phyloP scores from a whole-genome alignment of 495 filamentous ascomycete species.

The Annulohypoxylon nitens region DNA sequence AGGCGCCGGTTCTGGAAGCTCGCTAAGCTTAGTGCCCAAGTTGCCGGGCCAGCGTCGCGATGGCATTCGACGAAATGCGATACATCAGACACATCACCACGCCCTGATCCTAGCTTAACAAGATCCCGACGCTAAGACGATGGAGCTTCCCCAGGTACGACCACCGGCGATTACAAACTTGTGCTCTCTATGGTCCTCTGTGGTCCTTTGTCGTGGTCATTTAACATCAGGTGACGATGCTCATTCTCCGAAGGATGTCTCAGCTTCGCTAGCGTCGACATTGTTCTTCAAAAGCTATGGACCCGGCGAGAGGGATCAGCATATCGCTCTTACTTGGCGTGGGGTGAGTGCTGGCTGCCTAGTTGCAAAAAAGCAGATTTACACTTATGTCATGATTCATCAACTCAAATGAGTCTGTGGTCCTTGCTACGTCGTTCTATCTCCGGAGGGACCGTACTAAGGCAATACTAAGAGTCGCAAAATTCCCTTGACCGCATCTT shows the following conservation, averaged over 20 bases:
- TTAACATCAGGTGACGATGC: conserved; percentile 24
- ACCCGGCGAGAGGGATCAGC: conserved; percentile 5
- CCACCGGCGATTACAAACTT: conserved; percentile 27
- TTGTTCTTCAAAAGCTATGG: conserved; percentile 1
- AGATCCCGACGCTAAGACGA: conserved; percentile 26
- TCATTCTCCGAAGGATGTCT: conserved; percentile 39
- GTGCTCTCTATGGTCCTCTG: background rate
- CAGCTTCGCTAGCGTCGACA: conserved; percentile 20
- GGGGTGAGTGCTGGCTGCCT: conserved; percentile 10
- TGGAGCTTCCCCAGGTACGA: conserved; percentile 6
- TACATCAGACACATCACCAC: conserved; percentile 4
- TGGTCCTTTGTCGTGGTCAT: conserved; percentile 16
- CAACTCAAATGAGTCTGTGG: conserved; percentile 11
- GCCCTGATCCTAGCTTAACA: conserved; percentile 18
- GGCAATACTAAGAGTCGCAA: background rate
- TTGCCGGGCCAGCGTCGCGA: conserved; percentile 41
- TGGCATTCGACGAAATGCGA: conserved; percentile 23
- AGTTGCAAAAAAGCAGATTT: conserved; percentile 26
- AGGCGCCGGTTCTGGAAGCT: conserved; percentile 27
- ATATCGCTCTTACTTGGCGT: conserved; percentile 22
- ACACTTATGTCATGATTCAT: conserved; percentile 32
- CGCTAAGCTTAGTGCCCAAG: conserved; percentile 35
- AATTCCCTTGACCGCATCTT: conserved; percentile 10
- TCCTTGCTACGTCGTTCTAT: conserved; percentile 4
- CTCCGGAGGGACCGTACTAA: background rate